Conservation (phyloP, 345 rosid species). For the Hypericum androsaemum region DNA sequence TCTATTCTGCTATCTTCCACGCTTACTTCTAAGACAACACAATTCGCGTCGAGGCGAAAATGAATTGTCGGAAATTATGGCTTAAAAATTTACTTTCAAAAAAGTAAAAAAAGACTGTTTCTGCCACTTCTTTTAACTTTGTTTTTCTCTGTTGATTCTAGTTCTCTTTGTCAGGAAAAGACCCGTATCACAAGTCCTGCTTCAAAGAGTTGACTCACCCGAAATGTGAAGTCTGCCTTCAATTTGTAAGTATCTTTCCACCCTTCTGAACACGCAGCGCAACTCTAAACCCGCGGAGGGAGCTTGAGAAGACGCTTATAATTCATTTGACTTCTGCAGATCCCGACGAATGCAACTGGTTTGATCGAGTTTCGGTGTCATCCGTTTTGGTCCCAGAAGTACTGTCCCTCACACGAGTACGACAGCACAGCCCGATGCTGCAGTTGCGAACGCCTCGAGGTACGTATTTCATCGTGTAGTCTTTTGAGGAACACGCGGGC, state of each 20-base stretch:
- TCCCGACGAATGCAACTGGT: slow-evolving; percentile 74
- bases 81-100: too few relatives aligned
- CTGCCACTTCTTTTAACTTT: too few relatives aligned
- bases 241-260: slow-evolving; percentile 51
- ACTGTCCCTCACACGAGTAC: slow-evolving; percentile 81
- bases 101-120: too few relatives aligned
- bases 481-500: neutral
- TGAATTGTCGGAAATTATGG: too few relatives aligned
- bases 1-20: too few relatives aligned
- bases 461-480: slow-evolving; percentile 13
- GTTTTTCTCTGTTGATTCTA: too few relatives aligned
- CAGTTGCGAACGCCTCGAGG: slow-evolving; percentile 96
- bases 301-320: too few relatives aligned
- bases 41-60: too few relatives aligned
- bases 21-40: too few relatives aligned
- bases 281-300: too few relatives aligned
- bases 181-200: slow-evolving; percentile 24
- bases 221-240: slow-evolving; percentile 89
- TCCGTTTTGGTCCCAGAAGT: slow-evolving; percentile 95
- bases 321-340: slow-evolving; percentile 25
- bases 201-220: slow-evolving; percentile 86
- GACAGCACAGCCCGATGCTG: slow-evolving; percentile 85
- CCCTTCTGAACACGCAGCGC: too few relatives aligned
- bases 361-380: slow-evolving; percentile 91
- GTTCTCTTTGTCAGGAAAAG: too few relatives aligned